Percentiles rank a stretch among this genome's conserved stretches.
Conservation (phyloP, 2,329 filamentous ascomycete species). For the Hypocrella siamensis region DNA sequence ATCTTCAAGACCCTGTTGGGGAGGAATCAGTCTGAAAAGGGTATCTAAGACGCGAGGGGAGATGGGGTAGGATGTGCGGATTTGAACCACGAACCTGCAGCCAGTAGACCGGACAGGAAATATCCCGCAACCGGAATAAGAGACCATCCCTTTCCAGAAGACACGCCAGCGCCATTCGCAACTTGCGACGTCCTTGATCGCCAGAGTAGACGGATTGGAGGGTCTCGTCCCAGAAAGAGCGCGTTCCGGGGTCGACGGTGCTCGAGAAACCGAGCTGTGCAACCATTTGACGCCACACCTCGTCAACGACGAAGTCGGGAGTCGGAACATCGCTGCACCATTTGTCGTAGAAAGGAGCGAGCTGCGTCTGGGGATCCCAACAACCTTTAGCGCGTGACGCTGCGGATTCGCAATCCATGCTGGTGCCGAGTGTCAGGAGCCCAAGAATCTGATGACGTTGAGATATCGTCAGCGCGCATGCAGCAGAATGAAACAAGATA, state of each 20-base stretch:
- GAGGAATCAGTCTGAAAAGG: neutral
- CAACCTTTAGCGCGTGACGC: conserved; percentile 28
- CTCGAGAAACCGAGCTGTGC: conserved; percentile 28
- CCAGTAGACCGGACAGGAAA: conserved; percentile 37
- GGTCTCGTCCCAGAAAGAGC: conserved; percentile 28
- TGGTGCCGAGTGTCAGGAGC: conserved; percentile 31
- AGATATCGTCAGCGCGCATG: too few relatives aligned
- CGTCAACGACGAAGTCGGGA: conserved; percentile 30
- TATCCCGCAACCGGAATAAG: conserved; percentile 25
- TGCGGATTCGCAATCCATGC: conserved; percentile 35
- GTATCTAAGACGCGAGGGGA: too few relatives aligned
- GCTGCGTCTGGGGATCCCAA: conserved; percentile 29
- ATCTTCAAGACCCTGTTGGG: conserved; percentile 26
- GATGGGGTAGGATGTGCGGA: neutral
- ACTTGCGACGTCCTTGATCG: conserved; percentile 31
- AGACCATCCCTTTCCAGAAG: conserved; percentile 32
- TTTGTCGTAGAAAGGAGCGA: conserved; percentile 24
- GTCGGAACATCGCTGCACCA: conserved; percentile 23
- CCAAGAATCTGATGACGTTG: conserved; percentile 24
- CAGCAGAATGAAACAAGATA: too few relatives aligned
- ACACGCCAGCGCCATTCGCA: conserved; percentile 27
- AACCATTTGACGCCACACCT: conserved; percentile 29
- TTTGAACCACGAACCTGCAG: conserved; percentile 23
- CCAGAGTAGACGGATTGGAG: conserved; percentile 30
- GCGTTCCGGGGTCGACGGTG: conserved; percentile 18